Conservation (phyloP, 2,329 filamentous ascomycete genomes). For the Sordariomycetes sp. region DNA sequence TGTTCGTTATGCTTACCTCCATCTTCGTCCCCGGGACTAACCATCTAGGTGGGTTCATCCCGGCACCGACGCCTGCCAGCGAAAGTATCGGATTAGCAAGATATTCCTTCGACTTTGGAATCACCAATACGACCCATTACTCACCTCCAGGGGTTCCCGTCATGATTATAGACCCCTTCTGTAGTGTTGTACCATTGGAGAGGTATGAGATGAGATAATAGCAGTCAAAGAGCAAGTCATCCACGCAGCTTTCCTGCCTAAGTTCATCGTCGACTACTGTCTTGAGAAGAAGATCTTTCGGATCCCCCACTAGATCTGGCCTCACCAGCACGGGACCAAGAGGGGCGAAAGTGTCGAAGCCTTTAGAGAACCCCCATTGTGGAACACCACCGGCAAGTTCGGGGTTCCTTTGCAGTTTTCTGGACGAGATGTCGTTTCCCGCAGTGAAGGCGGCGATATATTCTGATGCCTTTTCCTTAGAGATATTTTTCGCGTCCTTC, state of each 20-base stretch:
- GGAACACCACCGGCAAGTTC: slow-evolving; percentile 38
- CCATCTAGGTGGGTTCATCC: slow-evolving; percentile 27
- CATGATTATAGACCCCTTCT: slow-evolving; percentile 33
- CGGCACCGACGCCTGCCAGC: slow-evolving; percentile 28
- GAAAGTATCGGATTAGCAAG: not conserved
- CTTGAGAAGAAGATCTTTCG: slow-evolving; percentile 28
- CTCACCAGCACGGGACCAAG: slow-evolving; percentile 39
- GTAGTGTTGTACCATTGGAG: slow-evolving; percentile 30
- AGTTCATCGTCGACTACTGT: slow-evolving; percentile 38
- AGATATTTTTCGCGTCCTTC: slow-evolving; percentile 24
- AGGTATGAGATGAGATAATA: slow-evolving; percentile 24
- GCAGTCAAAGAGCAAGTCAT: slow-evolving; percentile 35
- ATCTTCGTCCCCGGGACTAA: slow-evolving; percentile 27
- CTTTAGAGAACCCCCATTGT: slow-evolving; percentile 48
- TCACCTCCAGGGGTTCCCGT: slow-evolving; percentile 34
- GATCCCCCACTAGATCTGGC: slow-evolving; percentile 29
- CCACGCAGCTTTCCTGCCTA: slow-evolving; percentile 29
- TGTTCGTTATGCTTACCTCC: slow-evolving; percentile 26
- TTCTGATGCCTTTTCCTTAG: slow-evolving; percentile 12
- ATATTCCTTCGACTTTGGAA: no score
- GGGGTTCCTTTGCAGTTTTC: slow-evolving; percentile 42
- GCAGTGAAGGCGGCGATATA: slow-evolving; percentile 45
- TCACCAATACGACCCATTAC: slow-evolving; percentile 1
- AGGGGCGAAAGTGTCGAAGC: slow-evolving; percentile 46
- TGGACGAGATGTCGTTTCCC: slow-evolving; percentile 45